A percentile compares a stretch with the other conserved stretches of the same genome.
Evolutionary conservation across 2,329 filamentous ascomycete genomes (phyloP).

Genomic region (Ophiostoma triangulosporum): DNA sequence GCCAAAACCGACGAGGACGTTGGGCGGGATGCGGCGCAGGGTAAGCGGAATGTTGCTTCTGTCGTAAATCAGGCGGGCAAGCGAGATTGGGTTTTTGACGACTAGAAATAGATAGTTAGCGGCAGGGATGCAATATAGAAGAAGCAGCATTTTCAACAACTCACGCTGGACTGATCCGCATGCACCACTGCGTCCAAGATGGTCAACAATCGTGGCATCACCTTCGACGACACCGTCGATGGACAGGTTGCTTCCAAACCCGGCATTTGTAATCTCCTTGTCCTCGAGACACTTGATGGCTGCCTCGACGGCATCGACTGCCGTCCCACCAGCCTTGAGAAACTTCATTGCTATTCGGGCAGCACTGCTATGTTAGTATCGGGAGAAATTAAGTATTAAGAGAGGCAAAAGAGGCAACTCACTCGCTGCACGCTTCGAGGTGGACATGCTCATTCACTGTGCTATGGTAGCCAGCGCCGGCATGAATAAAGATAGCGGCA

Average conservation of each 20-base stretch:
- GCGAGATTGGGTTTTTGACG: conserved; percentile 80
- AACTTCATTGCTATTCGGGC: conserved; percentile 73
- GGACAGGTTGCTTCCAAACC: conserved; percentile 87
- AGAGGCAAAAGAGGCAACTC: conserved; percentile 25
- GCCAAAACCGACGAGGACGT: conserved; percentile 75
- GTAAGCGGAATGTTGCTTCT: conserved; percentile 64
- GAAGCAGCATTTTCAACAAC: conserved; percentile 22
- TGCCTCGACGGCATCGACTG: conserved; percentile 79
- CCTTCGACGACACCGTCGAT: conserved; percentile 88
- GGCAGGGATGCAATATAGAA: conserved; percentile 12
- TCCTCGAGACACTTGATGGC: conserved; percentile 83
- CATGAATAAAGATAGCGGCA: conserved; percentile 80
- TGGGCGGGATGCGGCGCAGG: conserved; percentile 79
- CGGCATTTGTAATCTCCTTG: conserved; percentile 89
- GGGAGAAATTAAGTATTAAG: background rate
- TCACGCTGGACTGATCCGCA: conserved; percentile 81
- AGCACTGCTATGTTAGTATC: conserved; percentile 40
- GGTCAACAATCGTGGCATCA: conserved; percentile 86
- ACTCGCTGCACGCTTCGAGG: conserved; percentile 80
- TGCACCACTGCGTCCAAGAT: conserved; percentile 80
- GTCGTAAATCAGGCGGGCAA: conserved; percentile 74
- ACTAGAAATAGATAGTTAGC: conserved; percentile 35
- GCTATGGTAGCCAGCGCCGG: conserved; percentile 89
- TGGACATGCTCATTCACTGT: conserved; percentile 73
- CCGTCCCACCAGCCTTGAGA: conserved; percentile 62